Percentiles rank a stretch among this genome's conserved stretches.
phyloP scores from a whole-genome alignment of 2,329 filamentous ascomycete genomes.

The Penicillium sp. region DNA sequence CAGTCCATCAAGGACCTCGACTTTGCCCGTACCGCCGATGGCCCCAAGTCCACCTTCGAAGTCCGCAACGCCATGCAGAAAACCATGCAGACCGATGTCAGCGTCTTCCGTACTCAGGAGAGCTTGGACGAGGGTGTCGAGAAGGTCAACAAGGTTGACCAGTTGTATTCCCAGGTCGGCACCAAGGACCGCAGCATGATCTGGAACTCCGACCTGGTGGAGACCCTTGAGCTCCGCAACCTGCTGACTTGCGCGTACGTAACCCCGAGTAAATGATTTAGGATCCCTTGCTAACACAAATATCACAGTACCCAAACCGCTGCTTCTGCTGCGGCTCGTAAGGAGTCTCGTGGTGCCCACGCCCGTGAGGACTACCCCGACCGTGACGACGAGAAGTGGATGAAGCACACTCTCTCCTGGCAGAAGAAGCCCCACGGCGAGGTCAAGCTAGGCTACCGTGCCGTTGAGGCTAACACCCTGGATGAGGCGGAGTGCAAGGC shows the following conservation, averaged over 20 bases:
- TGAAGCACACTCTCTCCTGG: slow-evolving; percentile 98
- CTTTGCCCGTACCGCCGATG: slow-evolving; percentile 76
- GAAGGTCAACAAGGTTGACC: slow-evolving; percentile 82
- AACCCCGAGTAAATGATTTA: slow-evolving; percentile 1
- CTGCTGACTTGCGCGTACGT: slow-evolving; percentile 93
- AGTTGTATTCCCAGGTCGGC: slow-evolving; percentile 75
- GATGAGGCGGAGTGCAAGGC: slow-evolving; percentile 96
- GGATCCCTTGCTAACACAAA: slow-evolving; percentile 6
- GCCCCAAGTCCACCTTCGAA: slow-evolving; percentile 82
- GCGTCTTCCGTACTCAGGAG: slow-evolving; percentile 93
- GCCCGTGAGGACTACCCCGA: slow-evolving; percentile 96
- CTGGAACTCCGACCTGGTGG: slow-evolving; percentile 97
- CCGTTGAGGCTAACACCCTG: slow-evolving; percentile 76
- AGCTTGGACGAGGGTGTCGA: slow-evolving; percentile 88
- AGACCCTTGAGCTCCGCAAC: slow-evolving; percentile 94
- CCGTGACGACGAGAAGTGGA: slow-evolving; percentile 93
- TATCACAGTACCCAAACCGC: slow-evolving; percentile 76
- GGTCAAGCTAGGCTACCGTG: slow-evolving; percentile 81
- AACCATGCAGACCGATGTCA: slow-evolving; percentile 96
- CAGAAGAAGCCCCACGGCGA: slow-evolving; percentile 89
- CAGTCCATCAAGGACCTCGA: slow-evolving; percentile 85
- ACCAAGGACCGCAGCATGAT: slow-evolving; percentile 99
- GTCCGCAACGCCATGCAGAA: slow-evolving; percentile 93
- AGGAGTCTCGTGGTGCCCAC: slow-evolving; percentile 96
- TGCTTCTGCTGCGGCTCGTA: slow-evolving; percentile 82